Base-by-base conservation (phyloP, 805 yeast genomes). In the Spathaspora sp. region DNA sequence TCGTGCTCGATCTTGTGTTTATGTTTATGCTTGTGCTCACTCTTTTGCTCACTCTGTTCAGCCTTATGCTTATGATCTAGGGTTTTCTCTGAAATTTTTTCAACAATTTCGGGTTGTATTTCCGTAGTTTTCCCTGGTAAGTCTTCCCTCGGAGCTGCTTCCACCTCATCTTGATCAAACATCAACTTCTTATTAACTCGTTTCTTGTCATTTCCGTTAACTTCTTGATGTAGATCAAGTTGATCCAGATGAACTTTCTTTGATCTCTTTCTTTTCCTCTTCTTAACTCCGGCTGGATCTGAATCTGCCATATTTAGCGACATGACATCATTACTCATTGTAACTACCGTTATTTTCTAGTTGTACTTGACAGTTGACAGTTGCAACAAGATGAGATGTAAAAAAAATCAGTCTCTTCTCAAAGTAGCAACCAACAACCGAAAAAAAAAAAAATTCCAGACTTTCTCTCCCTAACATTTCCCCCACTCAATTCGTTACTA, bases 201-300 rank as follows among this genome's bases (percentile, higher is more conserved):
- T 23, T 46, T 42, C 19, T 49, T 60, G 2, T 40, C 43, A 9
- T 40, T 10, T 8, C 26, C 26, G 14, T 16, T 17, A 17, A 4
- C 26, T 40, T 19, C 26, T 18, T 17, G 26, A 5, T 40, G 43
- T 3, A 4, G 18, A 11, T 18, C 14, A 2, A 8, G 20, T 40
- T 20, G 31, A 17, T 23, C 31, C 20, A 14, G 44, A 46, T 23
- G 39, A 35, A 7, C 4, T 48, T 50, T 50, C 45, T 52, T 56
- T 53, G 64, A 68, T 42, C 62, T 61, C 40, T 54, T 53, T 64
- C 72, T 68, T 60, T 62, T 66, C 59, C 73, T 65, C 60, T 62
- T 66, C 46, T 68, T 56, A 53, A 58, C 61, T 44, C 47, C 51
- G 7, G 50, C 42, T 16, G 50, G 14, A n/a, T 23, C 51, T 35